Conservation (phyloP, 1,284 basidiomycete species). For the Sparassis latifolia region DNA sequence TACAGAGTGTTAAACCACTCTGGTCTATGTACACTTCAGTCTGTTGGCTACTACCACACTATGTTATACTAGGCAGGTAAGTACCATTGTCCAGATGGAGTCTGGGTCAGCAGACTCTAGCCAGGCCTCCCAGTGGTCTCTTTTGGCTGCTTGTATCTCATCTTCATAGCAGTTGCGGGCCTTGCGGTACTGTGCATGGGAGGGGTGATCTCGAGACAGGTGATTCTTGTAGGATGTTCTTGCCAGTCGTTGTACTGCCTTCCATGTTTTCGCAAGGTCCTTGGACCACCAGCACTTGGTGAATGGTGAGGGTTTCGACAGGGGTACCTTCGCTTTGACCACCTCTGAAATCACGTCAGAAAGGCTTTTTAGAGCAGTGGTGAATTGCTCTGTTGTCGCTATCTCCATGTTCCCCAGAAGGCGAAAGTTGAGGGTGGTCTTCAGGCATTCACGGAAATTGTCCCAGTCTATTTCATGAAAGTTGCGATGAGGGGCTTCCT, state of each 20-base stretch:
- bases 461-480: neutral
- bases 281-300: constrained; percentile 20
- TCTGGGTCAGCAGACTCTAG: constrained; percentile 17
- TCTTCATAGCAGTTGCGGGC: constrained; percentile 22
- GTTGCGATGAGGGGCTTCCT: neutral
- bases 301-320: constrained; percentile 16
- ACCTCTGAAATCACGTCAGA: constrained; percentile 6
- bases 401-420: no score
- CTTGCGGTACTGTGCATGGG: constrained; percentile 17
- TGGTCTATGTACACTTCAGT: no score
- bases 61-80: no score
- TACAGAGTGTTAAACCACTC: no score
- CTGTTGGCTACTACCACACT: no score
- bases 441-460: neutral
- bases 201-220: constrained; percentile 25
- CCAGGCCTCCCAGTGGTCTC: constrained; percentile 30
- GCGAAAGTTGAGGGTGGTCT: no score
- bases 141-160: constrained; percentile 24
- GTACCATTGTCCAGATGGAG: constrained; percentile 25
- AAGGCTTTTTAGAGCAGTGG: no score
- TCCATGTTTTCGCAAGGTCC: constrained; percentile 12
- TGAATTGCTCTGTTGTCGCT: no score
- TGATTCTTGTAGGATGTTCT: constrained; percentile 25
- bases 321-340: constrained; percentile 17
- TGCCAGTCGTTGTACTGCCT: constrained; percentile 10